Conservation (phyloP, 805 yeast genomes). For the Saccharomycopsis javanensis region DNA sequence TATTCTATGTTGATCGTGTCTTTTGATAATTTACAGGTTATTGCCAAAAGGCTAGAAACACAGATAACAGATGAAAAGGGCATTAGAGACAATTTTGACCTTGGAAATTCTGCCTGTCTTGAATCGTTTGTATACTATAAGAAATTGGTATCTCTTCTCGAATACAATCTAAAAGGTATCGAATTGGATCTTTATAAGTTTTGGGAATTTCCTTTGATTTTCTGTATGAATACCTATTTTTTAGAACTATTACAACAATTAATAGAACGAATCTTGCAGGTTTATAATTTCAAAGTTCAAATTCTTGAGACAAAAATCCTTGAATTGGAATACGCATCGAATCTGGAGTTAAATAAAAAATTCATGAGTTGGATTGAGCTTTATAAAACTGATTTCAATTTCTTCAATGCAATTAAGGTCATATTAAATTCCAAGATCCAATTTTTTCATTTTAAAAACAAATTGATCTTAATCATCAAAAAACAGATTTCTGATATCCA, state of each 20-base stretch:
- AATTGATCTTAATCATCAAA: neutral
- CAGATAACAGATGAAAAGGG: conserved; percentile 29
- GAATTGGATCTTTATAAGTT: conserved; percentile 63
- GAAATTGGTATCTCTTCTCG: conserved; percentile 63
- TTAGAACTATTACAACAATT: neutral
- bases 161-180: conserved; percentile 63
- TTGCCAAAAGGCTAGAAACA: conserved; percentile 55
- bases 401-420: neutral
- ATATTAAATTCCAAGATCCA: neutral
- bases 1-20: conserved; percentile 42
- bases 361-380: neutral
- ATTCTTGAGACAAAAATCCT: neutral
- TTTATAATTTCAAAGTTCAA: neutral
- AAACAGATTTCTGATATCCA: neutral
- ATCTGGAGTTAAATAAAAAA: neutral
- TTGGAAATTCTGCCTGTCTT: conserved; percentile 24
- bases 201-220: conserved; percentile 44
- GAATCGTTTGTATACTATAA: conserved; percentile 56
- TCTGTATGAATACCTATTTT: neutral
- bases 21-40: conserved; percentile 79
- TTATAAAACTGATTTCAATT: neutral
- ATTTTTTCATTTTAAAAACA: neutral
- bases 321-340: neutral
- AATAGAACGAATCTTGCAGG: neutral
- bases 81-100: conserved; percentile 25